Base-by-base conservation (phyloP, 164 flowering plant species). In the Houttuynia cordata region DNA sequence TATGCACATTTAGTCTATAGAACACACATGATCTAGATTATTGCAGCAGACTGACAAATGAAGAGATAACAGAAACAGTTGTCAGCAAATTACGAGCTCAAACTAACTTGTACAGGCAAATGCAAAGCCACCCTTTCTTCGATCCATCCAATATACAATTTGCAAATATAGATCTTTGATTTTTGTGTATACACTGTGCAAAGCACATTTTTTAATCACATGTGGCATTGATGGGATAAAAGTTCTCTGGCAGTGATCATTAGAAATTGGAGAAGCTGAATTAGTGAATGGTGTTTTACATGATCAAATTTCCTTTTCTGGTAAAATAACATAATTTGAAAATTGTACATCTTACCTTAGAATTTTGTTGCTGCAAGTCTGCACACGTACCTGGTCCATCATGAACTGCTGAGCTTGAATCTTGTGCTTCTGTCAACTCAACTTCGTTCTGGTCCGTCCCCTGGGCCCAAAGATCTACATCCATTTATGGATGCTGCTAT, bases 341-440 rank as follows among this genome's bases (percentile, higher is more conserved):
- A 63, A 64, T 51, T 64, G 9, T 52, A 4, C 70, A 18, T 13
- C 53, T 62, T 68, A 42, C 49, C 1, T 14, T 54, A 18, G 30
- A 54, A 54, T 22, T 64, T 34, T 66, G 37, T 60, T 59, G 12
- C 68, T 64, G 58, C 73, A 65, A 88, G 99, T 74, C 70, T 91
- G 61, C 61, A 67, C 24, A 83, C 94, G 10, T 86, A 77, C 63
- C 78, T 76, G 62, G 79, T 93, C 59, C 99, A 93, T 73, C 78
- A 78, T 68, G 99, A 90, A 69, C 80, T 90, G 75, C 88, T 90
- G 67, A 81, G 84, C 72, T 90, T 93, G 71, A 75, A 85, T 87
- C 78, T 93, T 55, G 81, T 85, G 63, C 82, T 95, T 50, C 83
- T 90, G 91, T 90, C 99, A 56, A 90, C 95, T 72, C 99, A 93